These are phyloP conservation scores for Orbilia brochopaga DNA, from an alignment of 2,329 filamentous ascomycete genomes.

Conservation along the genomic window DNA sequence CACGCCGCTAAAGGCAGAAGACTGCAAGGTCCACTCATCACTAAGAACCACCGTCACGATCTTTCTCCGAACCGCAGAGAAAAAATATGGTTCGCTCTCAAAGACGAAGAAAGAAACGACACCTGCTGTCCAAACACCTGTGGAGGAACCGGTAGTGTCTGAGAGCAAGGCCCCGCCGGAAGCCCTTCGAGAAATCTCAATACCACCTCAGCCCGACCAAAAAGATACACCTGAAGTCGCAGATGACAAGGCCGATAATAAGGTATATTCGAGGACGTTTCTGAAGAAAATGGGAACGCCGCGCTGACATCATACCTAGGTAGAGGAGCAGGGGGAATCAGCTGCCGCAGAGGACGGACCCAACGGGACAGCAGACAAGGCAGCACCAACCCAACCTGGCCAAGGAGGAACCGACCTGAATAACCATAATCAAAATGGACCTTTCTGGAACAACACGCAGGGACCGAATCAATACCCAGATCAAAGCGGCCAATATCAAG, in stretches of 20 bases:
- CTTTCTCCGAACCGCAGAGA: constrained; percentile 87
- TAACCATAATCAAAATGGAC: constrained; percentile 21
- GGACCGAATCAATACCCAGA: constrained; percentile 37
- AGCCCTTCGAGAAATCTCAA: constrained; percentile 21
- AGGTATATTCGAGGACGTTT: constrained; percentile 19
- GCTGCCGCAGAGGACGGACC: constrained; percentile 9
- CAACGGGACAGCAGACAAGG: constrained; percentile 8
- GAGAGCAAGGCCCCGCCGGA: constrained; percentile 15
- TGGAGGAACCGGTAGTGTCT: constrained; percentile 25
- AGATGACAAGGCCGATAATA: constrained; percentile 21
- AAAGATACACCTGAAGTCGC: not conserved
- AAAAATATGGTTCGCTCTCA: constrained; percentile 74
- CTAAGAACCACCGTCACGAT: constrained; percentile 91
- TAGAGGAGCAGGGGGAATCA: constrained; percentile 20
- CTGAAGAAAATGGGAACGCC: not conserved
- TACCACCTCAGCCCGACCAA: constrained; percentile 29
- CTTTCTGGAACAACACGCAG: constrained; percentile 47
- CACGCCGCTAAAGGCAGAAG: constrained; percentile 80
- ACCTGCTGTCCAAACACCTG: constrained; percentile 53
- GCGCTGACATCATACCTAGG: constrained; percentile 12
- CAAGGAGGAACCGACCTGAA: constrained; percentile 32
- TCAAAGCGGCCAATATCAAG: constrained; percentile 46
- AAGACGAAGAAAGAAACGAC: constrained; percentile 58
- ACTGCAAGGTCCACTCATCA: constrained; percentile 87
- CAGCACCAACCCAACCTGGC: constrained; percentile 7